Conservation (phyloP, 73 alveolate species). For the Paramecium bursaria region DNA sequence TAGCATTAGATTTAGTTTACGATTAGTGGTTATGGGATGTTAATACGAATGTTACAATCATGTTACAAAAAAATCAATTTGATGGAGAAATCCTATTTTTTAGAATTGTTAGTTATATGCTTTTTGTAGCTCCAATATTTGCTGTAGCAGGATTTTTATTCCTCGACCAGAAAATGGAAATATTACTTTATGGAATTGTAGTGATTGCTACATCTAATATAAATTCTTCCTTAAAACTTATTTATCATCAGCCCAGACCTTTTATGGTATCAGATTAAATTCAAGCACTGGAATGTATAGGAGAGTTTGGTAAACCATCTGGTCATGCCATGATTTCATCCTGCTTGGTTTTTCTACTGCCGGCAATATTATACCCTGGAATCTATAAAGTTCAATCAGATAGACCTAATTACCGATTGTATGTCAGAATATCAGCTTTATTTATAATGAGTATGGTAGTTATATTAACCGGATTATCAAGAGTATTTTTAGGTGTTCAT, state of each 20-base stretch:
- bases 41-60: not conserved
- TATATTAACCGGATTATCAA: conserved; percentile 60
- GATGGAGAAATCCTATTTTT: conserved; percentile 8
- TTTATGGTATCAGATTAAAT: conserved; percentile 36
- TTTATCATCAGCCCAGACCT: conserved; percentile 70
- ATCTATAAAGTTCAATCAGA: not conserved
- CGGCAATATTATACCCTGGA: conserved; percentile 18
- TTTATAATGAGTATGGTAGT: conserved; percentile 39
- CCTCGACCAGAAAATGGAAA: not conserved
- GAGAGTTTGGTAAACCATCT: conserved; percentile 70
- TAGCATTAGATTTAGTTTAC: conserved; percentile 5
- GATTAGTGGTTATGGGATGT: conserved; percentile 32
- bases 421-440: not conserved
- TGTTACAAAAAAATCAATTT: conserved; percentile 21
- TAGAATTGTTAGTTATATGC: not conserved
- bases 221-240: conserved; percentile 28
- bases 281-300: conserved; percentile 39
- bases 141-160: conserved; percentile 11
- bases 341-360: conserved; percentile 36
- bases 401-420: not conserved
- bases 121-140: not conserved
- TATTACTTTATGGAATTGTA: conserved; percentile 34
- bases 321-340: conserved; percentile 70
- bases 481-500: conserved; percentile 68
- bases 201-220: conserved; percentile 8